Evolutionary conservation across 2,329 filamentous ascomycete genomes (phyloP), one percentile per base, ranked within the genome.

Genomic region (Penicillium sp.): DNA sequence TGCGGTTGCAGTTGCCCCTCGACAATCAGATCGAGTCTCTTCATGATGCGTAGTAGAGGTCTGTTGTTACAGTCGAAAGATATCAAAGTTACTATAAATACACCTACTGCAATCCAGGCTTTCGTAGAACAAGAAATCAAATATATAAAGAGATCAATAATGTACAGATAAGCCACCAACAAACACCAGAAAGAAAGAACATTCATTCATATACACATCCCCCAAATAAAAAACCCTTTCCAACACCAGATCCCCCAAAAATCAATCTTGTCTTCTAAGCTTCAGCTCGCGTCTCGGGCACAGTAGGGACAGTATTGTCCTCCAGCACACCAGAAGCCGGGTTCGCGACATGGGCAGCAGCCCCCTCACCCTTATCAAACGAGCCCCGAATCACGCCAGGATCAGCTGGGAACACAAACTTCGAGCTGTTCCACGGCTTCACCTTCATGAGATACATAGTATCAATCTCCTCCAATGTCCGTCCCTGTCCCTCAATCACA

Each of bases 381-480:
- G 66, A 69, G 1, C 55, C 65, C 1, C 64, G 67, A 26, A 68
- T 60, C 6, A 70, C 26, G 11, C 48, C 51, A 5, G 61, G 58
- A 43, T 69, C 57, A 46, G 65, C 67, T 13, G 68, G 68, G 61
- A 70, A 70, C 43, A 58, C 7, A 42, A 69, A 89, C 62, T 84
- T 79, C 46, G 79, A 76, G 68, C 85, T 88, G 74, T 84, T 81
- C 75, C 83, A 84, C 0, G 88, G 86, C 64, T 78, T 83, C 4
- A 90, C 85, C 7, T 77, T 77, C 64, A 87, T 81, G 7, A 89
- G 80, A 64, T 91, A 91, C 86, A 89, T 89, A 16, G 85, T 88
- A 65, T 93, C 90, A 56, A 92, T 90, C 71, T 92, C 89, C 75
- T 92, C 90, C 2, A 92, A 78, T 0, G 85, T 87, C 3, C 88